Conservation (phyloP, 2,329 filamentous ascomycete species). For the Nemania abortiva region DNA sequence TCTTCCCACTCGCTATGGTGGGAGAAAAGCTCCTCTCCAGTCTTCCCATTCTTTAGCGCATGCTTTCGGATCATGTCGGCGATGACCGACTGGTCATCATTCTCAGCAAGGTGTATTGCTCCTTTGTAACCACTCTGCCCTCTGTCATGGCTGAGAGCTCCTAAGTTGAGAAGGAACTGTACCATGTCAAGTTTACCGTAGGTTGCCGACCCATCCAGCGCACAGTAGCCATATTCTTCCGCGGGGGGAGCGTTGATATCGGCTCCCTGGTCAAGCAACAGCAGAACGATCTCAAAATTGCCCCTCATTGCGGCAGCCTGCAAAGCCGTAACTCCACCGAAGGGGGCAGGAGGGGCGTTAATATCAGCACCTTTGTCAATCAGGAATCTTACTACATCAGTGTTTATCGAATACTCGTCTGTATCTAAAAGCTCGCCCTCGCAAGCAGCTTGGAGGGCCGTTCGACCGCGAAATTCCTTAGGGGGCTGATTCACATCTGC, state of each 20-base stretch:
- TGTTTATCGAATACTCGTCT: no score
- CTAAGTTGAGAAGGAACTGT: slow-evolving; percentile 35
- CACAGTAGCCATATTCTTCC: neutral
- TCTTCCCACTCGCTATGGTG: slow-evolving; percentile 23
- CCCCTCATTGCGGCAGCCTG: slow-evolving; percentile 8
- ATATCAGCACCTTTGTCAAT: neutral
- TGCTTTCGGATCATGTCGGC: slow-evolving; percentile 9
- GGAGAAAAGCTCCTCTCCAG: slow-evolving; percentile 10
- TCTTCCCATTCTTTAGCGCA: slow-evolving; percentile 16
- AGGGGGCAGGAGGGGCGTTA: neutral
- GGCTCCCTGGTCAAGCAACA: slow-evolving; percentile 37
- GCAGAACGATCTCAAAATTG: slow-evolving; percentile 31
- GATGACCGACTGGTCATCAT: rapidly evolving
- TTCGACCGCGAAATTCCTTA: neutral
- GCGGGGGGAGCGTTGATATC: slow-evolving; percentile 26
- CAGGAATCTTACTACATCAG: slow-evolving; percentile 9
- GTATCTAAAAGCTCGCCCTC: no score
- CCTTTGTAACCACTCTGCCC: slow-evolving; percentile 37
- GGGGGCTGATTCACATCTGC: slow-evolving; percentile 36
- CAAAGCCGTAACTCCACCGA: no score
- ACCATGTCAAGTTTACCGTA: slow-evolving; percentile 37
- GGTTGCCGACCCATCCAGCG: slow-evolving; percentile 17
- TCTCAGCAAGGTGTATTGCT: slow-evolving; percentile 10
- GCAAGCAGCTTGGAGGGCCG: slow-evolving; percentile 23
- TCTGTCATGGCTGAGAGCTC: slow-evolving; percentile 31